Base-by-base conservation (phyloP, 345 rosid genomes). In the Punica granatum region DNA sequence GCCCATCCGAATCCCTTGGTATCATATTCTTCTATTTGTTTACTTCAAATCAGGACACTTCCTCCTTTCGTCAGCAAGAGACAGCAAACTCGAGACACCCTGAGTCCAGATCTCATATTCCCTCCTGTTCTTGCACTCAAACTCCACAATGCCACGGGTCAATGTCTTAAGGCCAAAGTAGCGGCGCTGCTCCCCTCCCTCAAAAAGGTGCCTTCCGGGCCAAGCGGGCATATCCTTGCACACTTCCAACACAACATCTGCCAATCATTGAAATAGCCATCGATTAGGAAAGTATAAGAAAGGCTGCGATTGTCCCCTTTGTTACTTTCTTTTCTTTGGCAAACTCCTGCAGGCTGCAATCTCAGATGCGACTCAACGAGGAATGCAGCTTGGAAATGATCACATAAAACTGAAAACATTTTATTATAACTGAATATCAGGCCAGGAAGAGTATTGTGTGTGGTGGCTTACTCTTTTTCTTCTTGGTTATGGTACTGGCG, bases 201-300 rank as follows among this genome's bases (percentile, higher is more conserved):
- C 81, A n/a, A 87, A 80, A 49, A 89, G 61, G 68, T 86, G 90
- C 74, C 99, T 86, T 12, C 97, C 99, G 0, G 97, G 87, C 96
- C 96, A 94, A 23, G 99, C 91, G 6, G 94, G 78, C 83, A 90
- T 67, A 75, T 89, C 91, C 70, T 77, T 85, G 81, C 79, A 78
- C 46, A 90, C 95, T 59, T 84, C 97, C 66, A 84, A 15, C 39
- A 94, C 90, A 62, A 83, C 81, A 80, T 80, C 97, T 90, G 89
- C 18, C 2, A 25, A 31, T 13, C 63, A 66, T 34, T 25, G 13
- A n/a, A 41, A 48, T 36, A 64, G 36, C n/a, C 37, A 63, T 61
- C 9, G 39, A 51, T 49, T 51, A 63, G 0, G 1, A 54, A 11
- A 34, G 48, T 3, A 1, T 31, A 30, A 2, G 39, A 19, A 31